Conservation (phyloP, 371 early-diverging fungal genomes). For the Capniomyces stellatus region DNA sequence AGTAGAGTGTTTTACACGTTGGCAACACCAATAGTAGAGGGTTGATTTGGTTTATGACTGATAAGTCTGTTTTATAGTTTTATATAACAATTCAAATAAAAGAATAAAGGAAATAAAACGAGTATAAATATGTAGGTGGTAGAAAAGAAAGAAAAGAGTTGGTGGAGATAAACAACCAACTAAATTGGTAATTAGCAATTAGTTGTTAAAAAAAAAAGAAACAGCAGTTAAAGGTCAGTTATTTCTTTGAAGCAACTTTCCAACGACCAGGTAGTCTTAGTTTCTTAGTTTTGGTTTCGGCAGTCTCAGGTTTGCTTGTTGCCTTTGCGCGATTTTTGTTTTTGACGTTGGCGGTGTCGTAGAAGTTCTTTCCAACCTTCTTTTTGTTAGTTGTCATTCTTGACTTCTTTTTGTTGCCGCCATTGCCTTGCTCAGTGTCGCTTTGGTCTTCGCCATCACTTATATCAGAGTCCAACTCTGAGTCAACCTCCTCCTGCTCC, state of each 20-base stretch:
- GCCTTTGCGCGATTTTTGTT: slow-evolving; percentile 65
- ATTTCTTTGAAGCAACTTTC: neutral
- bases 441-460: slow-evolving; percentile 10
- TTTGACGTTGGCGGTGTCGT: slow-evolving; percentile 81
- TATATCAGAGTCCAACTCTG: slow-evolving; percentile 7
- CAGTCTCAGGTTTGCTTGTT: neutral
- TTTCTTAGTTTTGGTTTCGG: neutral
- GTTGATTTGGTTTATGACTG: too few species aligned
- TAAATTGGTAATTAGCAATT: too few species aligned
- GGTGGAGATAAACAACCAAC: too few species aligned
- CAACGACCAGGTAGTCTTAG: neutral
- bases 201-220: too few species aligned
- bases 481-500: slow-evolving; percentile 9
- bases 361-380: slow-evolving; percentile 71
- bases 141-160: too few species aligned
- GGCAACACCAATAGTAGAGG: too few species aligned
- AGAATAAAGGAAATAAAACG: too few species aligned
- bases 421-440: slow-evolving; percentile 20
- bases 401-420: slow-evolving; percentile 30
- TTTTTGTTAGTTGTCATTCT: slow-evolving; percentile 69
- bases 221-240: too few species aligned
- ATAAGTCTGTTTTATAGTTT: too few species aligned
- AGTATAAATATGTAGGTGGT: too few species aligned
- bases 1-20: too few species aligned
- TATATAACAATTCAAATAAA: too few species aligned